These are phyloP conservation scores for Tolypocladium album DNA, from an alignment of 2,329 filamentous ascomycete species.

Conservation along the genomic window DNA sequence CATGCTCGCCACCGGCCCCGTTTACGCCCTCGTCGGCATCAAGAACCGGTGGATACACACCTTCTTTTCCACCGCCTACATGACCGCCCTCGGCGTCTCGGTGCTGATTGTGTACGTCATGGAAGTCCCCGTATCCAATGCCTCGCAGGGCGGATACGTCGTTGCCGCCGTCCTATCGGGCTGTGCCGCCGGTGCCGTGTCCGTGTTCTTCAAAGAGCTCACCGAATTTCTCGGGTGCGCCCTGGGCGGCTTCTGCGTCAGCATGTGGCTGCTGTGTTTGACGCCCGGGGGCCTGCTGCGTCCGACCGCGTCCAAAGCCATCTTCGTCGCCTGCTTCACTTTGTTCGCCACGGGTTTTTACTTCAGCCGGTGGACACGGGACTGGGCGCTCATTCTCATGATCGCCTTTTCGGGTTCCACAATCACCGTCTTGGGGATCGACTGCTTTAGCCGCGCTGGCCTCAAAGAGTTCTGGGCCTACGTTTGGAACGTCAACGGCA, in stretches of 20 bases:
- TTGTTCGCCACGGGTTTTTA: constrained; percentile 61
- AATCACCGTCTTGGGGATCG: constrained; percentile 69
- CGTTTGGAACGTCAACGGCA: constrained; percentile 71
- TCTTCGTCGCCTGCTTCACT: constrained; percentile 67
- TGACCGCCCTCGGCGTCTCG: constrained; percentile 61
- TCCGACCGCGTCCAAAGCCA: constrained; percentile 49
- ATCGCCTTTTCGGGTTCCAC: constrained; percentile 79
- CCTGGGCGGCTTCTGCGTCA: constrained; percentile 74
- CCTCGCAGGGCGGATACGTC: constrained; percentile 77
- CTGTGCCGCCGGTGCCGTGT: constrained; percentile 58
- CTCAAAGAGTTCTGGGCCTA: constrained; percentile 96
- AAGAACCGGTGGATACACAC: constrained; percentile 72
- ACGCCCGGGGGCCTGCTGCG: constrained; percentile 65
- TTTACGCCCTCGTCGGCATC: constrained; percentile 69
- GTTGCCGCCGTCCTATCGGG: constrained; percentile 68
- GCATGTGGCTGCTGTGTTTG: constrained; percentile 84
- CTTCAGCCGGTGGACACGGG: constrained; percentile 66
- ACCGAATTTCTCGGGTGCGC: constrained; percentile 74
- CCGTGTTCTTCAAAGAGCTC: constrained; percentile 73
- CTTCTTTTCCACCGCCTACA: constrained; percentile 68
- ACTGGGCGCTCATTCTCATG: constrained; percentile 64
- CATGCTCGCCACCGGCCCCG: constrained; percentile 59
- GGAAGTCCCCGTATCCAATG: constrained; percentile 62
- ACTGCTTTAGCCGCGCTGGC: constrained; percentile 83
- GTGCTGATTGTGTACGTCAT: constrained; percentile 86